phyloP scores from a whole-genome alignment of 495 filamentous ascomycete species.

The Aspergillus taichungensis region DNA sequence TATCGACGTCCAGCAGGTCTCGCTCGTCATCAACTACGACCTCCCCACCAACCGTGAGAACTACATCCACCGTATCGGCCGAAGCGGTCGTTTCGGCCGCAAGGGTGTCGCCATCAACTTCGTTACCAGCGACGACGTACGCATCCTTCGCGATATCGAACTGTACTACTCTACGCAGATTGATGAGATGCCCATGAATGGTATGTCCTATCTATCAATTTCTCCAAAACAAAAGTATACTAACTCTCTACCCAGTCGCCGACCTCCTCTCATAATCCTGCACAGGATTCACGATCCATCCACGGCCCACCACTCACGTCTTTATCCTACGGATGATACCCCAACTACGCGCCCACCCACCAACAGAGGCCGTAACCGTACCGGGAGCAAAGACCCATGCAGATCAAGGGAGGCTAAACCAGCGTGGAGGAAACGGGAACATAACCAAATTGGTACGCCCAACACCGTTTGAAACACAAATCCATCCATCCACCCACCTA shows the following conservation, averaged over 20 bases:
- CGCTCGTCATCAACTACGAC: constrained; percentile 99
- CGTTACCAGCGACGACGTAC: constrained; percentile 93
- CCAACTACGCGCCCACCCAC: neutral
- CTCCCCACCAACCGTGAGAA: constrained; percentile 98
- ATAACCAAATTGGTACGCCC: constrained; percentile 16
- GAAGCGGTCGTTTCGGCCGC: constrained; percentile 89
- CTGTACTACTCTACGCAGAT: constrained; percentile 97
- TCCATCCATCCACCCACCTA: neutral
- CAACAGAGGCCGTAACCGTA: neutral
- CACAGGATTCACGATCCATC: no score
- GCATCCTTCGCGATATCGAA: constrained; percentile 96
- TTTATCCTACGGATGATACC: neutral
- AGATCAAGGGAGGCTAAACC: constrained; percentile 6
- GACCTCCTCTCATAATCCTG: constrained; percentile 36
- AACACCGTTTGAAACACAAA: neutral
- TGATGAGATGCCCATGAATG: constrained; percentile 99
- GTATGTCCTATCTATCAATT: constrained; percentile 19
- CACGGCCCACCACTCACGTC: neutral
- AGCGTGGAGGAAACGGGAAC: constrained; percentile 34
- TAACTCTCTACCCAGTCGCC: constrained; percentile 25
- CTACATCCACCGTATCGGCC: constrained; percentile 97
- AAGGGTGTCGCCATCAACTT: constrained; percentile 99
- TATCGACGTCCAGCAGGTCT: constrained; percentile 99
- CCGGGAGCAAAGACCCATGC: neutral
- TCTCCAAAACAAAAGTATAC: constrained; percentile 1